Evolutionary conservation across 345 rosid species (phyloP).

Genomic region (Barbarea vulgaris): DNA sequence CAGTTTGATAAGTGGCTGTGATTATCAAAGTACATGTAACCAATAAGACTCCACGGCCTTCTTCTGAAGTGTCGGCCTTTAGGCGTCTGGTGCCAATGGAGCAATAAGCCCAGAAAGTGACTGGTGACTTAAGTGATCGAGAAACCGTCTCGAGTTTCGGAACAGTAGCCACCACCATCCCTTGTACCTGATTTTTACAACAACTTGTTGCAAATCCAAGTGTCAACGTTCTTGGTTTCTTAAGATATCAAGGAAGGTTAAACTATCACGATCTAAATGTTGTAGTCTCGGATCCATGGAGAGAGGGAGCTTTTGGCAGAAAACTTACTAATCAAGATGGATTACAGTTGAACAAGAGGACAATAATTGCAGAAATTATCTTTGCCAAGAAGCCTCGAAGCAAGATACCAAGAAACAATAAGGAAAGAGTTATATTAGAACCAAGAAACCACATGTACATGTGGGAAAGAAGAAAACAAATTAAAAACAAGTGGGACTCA

Average conservation of each 20-base stretch:
- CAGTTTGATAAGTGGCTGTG: constrained; percentile 28
- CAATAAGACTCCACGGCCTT: constrained; percentile 22
- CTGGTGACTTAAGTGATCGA: neutral
- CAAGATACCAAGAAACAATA: constrained; percentile 3
- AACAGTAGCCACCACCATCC: neutral
- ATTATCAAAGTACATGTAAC: constrained; percentile 26
- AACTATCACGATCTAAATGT: neutral
- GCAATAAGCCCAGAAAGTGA: constrained; percentile 15
- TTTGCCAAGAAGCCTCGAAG: neutral
- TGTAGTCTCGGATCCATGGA: constrained; percentile 34
- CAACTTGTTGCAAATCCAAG: constrained; percentile 8
- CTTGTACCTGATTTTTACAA: neutral
- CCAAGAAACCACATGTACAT: neutral
- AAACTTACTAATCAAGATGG: neutral
- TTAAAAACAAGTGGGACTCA: constrained; percentile 11
- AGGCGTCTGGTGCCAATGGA: neutral
- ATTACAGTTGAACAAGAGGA: neutral
- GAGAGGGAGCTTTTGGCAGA: neutral
- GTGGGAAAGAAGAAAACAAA: neutral
- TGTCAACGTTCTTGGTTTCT: neutral
- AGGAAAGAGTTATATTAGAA: neutral
- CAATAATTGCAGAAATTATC: neutral
- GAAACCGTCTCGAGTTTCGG: neutral
- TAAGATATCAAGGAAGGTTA: constrained; percentile 19
- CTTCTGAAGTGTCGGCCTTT: constrained; percentile 4